A percentile compares a stretch with the other conserved stretches of the same genome.
These are phyloP conservation scores for Barnettozyma botsteinii DNA, from an alignment of 805 yeast species.

Conservation along the genomic window DNA sequence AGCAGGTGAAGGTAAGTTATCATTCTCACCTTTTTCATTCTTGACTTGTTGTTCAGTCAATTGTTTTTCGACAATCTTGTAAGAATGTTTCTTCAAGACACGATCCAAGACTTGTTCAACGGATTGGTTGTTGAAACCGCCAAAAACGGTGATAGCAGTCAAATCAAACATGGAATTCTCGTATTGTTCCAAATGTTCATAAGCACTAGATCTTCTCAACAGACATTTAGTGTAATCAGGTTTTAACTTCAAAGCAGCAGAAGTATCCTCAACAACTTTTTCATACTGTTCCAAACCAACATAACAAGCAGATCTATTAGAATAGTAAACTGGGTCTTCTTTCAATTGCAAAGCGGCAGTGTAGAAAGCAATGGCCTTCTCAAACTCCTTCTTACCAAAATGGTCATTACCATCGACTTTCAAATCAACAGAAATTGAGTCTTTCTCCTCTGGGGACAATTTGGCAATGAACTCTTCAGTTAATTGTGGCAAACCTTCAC, in stretches of 20 bases:
- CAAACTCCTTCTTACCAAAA: slow-evolving; percentile 64
- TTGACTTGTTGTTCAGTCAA: slow-evolving; percentile 30
- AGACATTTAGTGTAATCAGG: slow-evolving; percentile 91
- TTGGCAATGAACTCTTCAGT: slow-evolving; percentile 38
- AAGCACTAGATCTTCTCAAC: slow-evolving; percentile 88
- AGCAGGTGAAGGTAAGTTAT: slow-evolving; percentile 71
- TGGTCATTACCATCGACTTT: slow-evolving; percentile 85
- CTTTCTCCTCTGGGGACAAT: slow-evolving; percentile 48
- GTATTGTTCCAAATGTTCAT: slow-evolving; percentile 72
- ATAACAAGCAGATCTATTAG: slow-evolving; percentile 95
- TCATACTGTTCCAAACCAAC: slow-evolving; percentile 75
- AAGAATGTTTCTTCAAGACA: slow-evolving; percentile 76
- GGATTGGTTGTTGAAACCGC: slow-evolving; percentile 73
- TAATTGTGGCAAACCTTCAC: slow-evolving; percentile 54
- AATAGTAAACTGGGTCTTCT: slow-evolving; percentile 82
- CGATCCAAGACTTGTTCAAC: slow-evolving; percentile 82
- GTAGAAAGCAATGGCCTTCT: slow-evolving; percentile 76
- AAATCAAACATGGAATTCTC: slow-evolving; percentile 87
- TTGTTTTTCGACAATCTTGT: slow-evolving; percentile 58
- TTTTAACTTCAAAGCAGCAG: slow-evolving; percentile 76
- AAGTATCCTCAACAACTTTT: slow-evolving; percentile 82
- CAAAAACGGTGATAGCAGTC: slow-evolving; percentile 81
- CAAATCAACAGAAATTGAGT: slow-evolving; percentile 62
- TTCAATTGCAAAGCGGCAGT: slow-evolving; percentile 69
- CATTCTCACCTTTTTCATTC: slow-evolving; percentile 10